These are phyloP conservation scores for Fraxinus pennsylvanica DNA, from an alignment of 257 asterid species.

Conservation along the genomic window DNA sequence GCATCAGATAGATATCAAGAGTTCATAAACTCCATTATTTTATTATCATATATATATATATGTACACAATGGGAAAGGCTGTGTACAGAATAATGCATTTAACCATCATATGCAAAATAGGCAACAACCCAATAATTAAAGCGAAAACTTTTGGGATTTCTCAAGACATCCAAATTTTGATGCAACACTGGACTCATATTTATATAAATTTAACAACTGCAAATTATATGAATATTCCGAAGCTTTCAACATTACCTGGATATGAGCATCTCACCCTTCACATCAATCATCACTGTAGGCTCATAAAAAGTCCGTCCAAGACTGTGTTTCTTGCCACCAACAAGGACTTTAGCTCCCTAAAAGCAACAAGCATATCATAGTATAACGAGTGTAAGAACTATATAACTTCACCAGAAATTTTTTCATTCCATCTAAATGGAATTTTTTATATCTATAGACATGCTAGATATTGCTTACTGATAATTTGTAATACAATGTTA, in stretches of 20 bases:
- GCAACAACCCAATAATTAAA: neutral
- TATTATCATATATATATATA: conserved; percentile 16
- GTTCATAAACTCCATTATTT: conserved; percentile 7
- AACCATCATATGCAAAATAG: no score
- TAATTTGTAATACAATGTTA: neutral
- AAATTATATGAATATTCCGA: conserved; percentile 12
- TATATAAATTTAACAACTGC: conserved; percentile 8
- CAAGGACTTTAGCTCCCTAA: conserved; percentile 87
- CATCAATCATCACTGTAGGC: conserved; percentile 86
- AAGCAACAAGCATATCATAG: conserved; percentile 25
- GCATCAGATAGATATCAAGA: neutral
- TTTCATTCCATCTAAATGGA: neutral
- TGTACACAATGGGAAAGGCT: neutral
- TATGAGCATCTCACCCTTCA: conserved; percentile 76
- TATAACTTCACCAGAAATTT: neutral
- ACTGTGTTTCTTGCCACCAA: conserved; percentile 86
- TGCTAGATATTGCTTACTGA: neutral
- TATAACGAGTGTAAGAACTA: neutral
- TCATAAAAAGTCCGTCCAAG: conserved; percentile 91
- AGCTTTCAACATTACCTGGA: conserved; percentile 55
- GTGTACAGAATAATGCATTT: neutral
- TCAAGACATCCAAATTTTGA: conserved; percentile 14
- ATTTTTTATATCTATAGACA: neutral
- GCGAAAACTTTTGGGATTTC: neutral
- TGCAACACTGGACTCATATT: neutral